A percentile compares a stretch with the other conserved stretches of the same genome.
phyloP scores from a whole-genome alignment of 495 filamentous ascomycete species.

The Daldinia childiae region DNA sequence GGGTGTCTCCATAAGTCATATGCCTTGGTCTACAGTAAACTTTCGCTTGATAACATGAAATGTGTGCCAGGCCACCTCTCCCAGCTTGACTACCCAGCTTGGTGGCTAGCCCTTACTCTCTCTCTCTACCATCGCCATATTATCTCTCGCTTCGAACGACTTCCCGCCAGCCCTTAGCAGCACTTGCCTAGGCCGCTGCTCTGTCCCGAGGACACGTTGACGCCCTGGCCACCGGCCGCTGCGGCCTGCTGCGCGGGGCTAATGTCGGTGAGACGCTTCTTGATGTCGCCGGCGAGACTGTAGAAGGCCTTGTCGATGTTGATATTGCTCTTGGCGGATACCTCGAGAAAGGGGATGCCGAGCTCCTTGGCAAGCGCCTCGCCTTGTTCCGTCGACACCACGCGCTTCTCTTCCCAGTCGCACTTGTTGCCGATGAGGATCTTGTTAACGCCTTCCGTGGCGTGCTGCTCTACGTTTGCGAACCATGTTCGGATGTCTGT shows the following conservation, averaged over 20 bases:
- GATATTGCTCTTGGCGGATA: conserved; percentile 98
- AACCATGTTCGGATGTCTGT: conserved; percentile 99
- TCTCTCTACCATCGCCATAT: conserved; percentile 1
- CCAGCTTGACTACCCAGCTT: conserved; percentile 18
- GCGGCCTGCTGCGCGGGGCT: conserved; percentile 78
- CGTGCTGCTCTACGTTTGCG: conserved; percentile 98
- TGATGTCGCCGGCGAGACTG: conserved; percentile 93
- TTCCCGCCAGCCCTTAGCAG: conserved; percentile 66
- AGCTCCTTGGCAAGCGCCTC: conserved; percentile 95
- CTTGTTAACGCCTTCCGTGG: conserved; percentile 99
- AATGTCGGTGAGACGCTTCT: conserved; percentile 91
- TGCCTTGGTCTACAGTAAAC: conserved; percentile 42
- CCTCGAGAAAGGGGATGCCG: conserved; percentile 97
- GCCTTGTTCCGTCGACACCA: conserved; percentile 89
- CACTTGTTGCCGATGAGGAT: conserved; percentile 99
- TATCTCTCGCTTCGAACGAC: background rate
- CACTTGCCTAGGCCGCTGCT: conserved; percentile 77
- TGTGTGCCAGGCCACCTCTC: background rate
- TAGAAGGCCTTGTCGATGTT: conserved; percentile 99
- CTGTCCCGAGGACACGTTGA: conserved; percentile 72
- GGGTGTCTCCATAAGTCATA: conserved; percentile 39
- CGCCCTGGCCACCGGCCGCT: conserved; percentile 56
- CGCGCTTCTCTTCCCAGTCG: conserved; percentile 99
- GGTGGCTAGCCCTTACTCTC: conserved; percentile 22
- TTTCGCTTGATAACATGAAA: conserved; percentile 38